Conservation (phyloP, 139 green algal genomes). For the Chlamydomonas sphaeroides region DNA sequence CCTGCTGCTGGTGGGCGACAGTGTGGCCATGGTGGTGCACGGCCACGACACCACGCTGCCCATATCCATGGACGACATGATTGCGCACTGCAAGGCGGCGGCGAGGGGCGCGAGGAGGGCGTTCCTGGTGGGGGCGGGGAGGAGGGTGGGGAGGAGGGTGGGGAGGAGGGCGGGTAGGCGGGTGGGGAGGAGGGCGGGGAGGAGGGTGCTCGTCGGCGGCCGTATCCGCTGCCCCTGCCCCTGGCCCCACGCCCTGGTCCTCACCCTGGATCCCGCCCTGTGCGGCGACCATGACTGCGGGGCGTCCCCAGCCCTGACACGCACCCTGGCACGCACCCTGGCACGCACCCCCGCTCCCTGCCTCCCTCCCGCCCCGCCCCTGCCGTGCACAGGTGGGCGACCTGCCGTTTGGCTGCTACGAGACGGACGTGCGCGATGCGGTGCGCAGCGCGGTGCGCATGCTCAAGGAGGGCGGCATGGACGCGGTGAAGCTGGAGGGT, state of each 20-base stretch:
- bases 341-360: constrained; percentile 54
- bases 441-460: constrained; percentile 85
- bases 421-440: constrained; percentile 73
- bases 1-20: constrained; percentile 96
- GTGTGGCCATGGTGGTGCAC: constrained; percentile 97
- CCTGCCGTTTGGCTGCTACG: constrained; percentile 88
- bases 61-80: constrained; percentile 96
- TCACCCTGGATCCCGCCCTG: too few relatives aligned
- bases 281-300: too few relatives aligned
- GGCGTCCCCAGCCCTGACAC: too few relatives aligned
- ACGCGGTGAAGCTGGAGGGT: constrained; percentile 98
- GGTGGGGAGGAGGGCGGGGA: too few relatives aligned
- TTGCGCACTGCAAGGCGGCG: constrained; percentile 93
- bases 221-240: too few relatives aligned
- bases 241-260: too few relatives aligned
- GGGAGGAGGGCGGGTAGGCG: too few relatives aligned
- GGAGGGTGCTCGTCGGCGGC: too few relatives aligned
- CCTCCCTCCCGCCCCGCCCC: neutral
- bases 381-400: constrained; percentile 68
- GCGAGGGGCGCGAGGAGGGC: constrained; percentile 78
- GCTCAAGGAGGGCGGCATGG: constrained; percentile 96
- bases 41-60: constrained; percentile 99
- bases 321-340: too few relatives aligned
- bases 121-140: constrained; percentile 65
- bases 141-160: neutral